phyloP scores from a whole-genome alignment of 306 rosid species.

The Inga leiocalycina region DNA sequence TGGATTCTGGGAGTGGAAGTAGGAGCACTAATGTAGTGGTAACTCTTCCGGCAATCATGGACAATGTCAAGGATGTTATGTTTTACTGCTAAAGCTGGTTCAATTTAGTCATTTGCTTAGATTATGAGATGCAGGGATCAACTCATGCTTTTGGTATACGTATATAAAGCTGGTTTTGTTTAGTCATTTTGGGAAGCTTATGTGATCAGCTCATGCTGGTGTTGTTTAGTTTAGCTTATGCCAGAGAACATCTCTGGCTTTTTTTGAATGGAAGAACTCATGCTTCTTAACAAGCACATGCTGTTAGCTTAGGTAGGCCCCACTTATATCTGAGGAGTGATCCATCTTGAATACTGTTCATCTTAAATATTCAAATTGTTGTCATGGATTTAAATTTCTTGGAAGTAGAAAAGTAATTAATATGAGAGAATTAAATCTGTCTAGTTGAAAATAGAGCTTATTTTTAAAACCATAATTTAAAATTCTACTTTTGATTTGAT shows the following conservation, averaged over 20 bases:
- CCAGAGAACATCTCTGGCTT: background rate
- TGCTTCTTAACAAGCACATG: background rate
- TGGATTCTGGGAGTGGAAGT: slow-evolving; percentile 29
- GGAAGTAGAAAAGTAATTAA: background rate
- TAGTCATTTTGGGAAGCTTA: background rate
- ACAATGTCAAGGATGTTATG: slow-evolving; percentile 39
- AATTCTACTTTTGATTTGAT: background rate
- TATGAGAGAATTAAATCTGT: background rate
- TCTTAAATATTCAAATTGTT: background rate
- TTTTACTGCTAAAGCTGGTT: slow-evolving; percentile 37
- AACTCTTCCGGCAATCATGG: slow-evolving; percentile 15
- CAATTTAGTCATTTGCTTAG: background rate
- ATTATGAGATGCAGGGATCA: background rate
- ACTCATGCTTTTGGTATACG: background rate
- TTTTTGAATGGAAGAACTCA: no score
- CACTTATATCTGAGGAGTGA: background rate
- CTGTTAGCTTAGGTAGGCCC: background rate
- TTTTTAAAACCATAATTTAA: background rate
- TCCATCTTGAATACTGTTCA: background rate
- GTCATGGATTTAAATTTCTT: background rate
- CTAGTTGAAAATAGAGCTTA: background rate
- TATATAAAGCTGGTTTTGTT: background rate
- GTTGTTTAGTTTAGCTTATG: no score
- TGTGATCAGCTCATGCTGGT: background rate
- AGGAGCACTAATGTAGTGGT: background rate